Evolutionary conservation across 371 early-diverging fungal species (phyloP).

Genomic region (Mortierella sp.): DNA sequence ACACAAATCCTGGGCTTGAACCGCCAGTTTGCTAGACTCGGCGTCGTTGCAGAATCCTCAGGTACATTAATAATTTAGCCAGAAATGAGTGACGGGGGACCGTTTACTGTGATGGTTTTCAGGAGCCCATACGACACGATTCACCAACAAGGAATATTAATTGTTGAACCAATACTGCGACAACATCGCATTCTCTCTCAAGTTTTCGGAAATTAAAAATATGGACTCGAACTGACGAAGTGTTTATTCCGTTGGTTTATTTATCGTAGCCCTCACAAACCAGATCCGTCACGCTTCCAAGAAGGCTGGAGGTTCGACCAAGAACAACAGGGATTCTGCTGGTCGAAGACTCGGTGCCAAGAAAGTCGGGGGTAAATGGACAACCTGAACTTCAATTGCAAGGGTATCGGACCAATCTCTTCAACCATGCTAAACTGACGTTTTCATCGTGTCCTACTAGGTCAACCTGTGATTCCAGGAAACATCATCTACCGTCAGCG

Average conservation of each 20-base stretch:
- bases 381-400: too few species aligned
- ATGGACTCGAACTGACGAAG: not conserved
- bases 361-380: conserved; percentile 77
- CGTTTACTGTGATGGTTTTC: not conserved
- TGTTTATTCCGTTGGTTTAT: not conserved
- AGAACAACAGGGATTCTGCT: conserved; percentile 94
- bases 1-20: conserved; percentile 42
- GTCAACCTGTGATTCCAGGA: conserved; percentile 84
- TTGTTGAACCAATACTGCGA: too few species aligned
- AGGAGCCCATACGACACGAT: not conserved
- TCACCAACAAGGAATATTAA: too few species aligned
- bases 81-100: not conserved
- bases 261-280: conserved; percentile 39
- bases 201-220: not conserved
- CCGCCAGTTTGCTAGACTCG: conserved; percentile 44
- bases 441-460: conserved; percentile 10
- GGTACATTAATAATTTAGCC: conserved; percentile 19
- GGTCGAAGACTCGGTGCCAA: conserved; percentile 96
- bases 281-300: conserved; percentile 95
- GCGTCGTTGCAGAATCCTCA: conserved; percentile 42
- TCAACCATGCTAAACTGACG: not conserved
- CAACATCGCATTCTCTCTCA: not conserved
- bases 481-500: conserved; percentile 95
- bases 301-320: conserved; percentile 92
- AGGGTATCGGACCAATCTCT: too few species aligned